Conservation (phyloP, 2,329 filamentous ascomycete species). For the Hymenoscyphus occultus region DNA sequence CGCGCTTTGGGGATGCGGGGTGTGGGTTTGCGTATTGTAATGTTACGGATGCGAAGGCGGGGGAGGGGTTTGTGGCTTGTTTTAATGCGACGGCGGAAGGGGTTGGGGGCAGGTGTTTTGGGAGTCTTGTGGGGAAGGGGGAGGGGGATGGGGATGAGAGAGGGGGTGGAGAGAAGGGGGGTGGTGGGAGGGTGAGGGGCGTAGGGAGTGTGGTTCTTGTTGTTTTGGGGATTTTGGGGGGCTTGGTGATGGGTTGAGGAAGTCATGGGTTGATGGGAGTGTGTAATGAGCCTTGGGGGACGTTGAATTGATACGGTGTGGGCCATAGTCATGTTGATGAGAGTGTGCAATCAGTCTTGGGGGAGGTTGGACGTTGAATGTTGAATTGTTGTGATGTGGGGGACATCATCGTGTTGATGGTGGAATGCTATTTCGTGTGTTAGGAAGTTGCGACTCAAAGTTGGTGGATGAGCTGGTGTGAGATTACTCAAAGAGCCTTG, state of each 20-base stretch:
- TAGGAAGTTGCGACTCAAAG: too few relatives aligned
- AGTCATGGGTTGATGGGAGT: not conserved
- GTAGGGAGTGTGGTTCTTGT: not conserved
- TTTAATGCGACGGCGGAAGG: constrained; percentile 9
- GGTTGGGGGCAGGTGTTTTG: constrained; percentile 2
- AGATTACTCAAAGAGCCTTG: too few relatives aligned
- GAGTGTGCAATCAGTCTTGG: too few relatives aligned
- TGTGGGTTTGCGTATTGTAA: constrained; percentile 13
- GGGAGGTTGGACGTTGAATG: too few relatives aligned
- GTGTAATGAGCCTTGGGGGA: too few relatives aligned
- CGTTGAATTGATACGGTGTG: too few relatives aligned
- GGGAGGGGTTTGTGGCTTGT: constrained; percentile 11
- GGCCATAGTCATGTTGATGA: too few relatives aligned
- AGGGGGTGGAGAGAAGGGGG: not conserved
- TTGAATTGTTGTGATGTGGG: too few relatives aligned
- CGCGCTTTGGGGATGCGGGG: not conserved
- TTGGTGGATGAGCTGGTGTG: too few relatives aligned
- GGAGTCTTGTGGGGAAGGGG: not conserved
- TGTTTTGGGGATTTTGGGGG: not conserved
- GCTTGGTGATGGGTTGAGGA: not conserved
- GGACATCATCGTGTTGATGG: too few relatives aligned
- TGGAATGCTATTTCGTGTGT: too few relatives aligned
- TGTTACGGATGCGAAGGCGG: constrained; percentile 5
- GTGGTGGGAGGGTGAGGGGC: not conserved
- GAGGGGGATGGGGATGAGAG: not conserved